Percentiles rank a stretch among this genome's conserved stretches.
phyloP scores from a whole-genome alignment of 345 rosid species.

The Gossypium australe region DNA sequence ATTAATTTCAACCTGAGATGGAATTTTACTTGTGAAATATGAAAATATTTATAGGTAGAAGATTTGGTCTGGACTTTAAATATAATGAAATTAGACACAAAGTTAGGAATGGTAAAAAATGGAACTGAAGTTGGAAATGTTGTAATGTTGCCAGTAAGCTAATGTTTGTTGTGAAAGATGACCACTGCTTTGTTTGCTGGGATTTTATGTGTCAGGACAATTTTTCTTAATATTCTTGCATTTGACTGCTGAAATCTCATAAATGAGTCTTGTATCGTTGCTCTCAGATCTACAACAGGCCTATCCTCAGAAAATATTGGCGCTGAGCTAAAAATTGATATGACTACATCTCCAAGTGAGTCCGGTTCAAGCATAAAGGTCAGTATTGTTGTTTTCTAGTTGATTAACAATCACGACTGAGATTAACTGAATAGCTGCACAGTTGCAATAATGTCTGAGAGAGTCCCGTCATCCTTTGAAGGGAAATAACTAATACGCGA shows the following conservation, averaged over 20 bases:
- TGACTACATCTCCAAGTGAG: slow-evolving; percentile 37
- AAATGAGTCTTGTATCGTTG: neutral
- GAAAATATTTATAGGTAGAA: neutral
- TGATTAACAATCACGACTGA: neutral
- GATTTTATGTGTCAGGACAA: neutral
- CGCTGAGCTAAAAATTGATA: slow-evolving; percentile 31
- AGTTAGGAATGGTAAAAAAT: neutral
- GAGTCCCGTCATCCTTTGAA: neutral
- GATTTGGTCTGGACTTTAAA: neutral
- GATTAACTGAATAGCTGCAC: neutral
- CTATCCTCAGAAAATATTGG: slow-evolving; percentile 47
- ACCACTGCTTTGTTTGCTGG: neutral
- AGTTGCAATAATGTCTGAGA: neutral
- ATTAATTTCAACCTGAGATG: neutral
- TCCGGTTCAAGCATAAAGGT: slow-evolving; percentile 49
- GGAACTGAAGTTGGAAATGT: neutral
- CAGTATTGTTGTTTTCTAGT: slow-evolving; percentile 4
- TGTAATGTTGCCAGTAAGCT: neutral
- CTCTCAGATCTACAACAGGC: slow-evolving; percentile 54
- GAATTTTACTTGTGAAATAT: neutral
- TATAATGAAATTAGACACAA: neutral
- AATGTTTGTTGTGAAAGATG: neutral
- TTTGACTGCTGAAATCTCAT: slow-evolving; percentile 1
- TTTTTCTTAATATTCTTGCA: neutral
- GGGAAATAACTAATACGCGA: too few species aligned